Conservation (phyloP, 208 protist species). For the Trypanosoma lewisi region DNA sequence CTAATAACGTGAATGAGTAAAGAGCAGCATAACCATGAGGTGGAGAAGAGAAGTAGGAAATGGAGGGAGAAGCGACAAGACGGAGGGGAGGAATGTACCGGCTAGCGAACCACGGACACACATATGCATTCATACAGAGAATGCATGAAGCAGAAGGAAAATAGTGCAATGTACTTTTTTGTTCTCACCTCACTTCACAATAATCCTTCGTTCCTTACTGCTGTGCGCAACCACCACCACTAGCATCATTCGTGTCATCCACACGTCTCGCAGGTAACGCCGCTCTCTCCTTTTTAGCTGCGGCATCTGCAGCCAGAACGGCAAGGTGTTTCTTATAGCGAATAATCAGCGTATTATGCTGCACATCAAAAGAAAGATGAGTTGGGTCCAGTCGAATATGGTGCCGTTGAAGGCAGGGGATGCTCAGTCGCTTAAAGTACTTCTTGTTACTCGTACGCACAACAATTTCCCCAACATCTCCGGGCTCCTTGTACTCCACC, state of each 20-base stretch:
- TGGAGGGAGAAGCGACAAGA: too few species aligned
- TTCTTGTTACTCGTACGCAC: slow-evolving; percentile 95
- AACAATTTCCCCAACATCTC: slow-evolving; percentile 78
- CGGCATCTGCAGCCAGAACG: slow-evolving; percentile 68
- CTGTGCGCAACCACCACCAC: slow-evolving; percentile 47
- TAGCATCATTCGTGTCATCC: slow-evolving; percentile 35
- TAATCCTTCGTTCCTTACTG: slow-evolving; percentile 39
- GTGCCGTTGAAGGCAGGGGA: slow-evolving; percentile 79
- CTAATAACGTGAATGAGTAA: too few species aligned
- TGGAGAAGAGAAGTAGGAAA: not conserved
- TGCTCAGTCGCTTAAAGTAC: slow-evolving; percentile 91
- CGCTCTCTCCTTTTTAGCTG: slow-evolving; percentile 72
- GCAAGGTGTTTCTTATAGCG: slow-evolving; percentile 88
- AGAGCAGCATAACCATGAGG: too few species aligned
- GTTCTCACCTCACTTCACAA: not conserved
- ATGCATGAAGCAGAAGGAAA: too few species aligned
- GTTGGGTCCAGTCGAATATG: slow-evolving; percentile 54
- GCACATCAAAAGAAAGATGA: slow-evolving; percentile 77
- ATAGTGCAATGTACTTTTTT: not conserved
- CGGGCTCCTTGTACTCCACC: slow-evolving; percentile 59
- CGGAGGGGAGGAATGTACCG: too few species aligned
- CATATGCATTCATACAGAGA: too few species aligned
- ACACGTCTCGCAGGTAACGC: slow-evolving; percentile 65
- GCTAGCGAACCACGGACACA: too few species aligned
- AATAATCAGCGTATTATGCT: slow-evolving; percentile 92